Percentiles rank a stretch among this genome's conserved stretches.
phyloP scores from a whole-genome alignment of 225 moss, liverwort and hornwort genomes.

The Thuidium tamariscinum region DNA sequence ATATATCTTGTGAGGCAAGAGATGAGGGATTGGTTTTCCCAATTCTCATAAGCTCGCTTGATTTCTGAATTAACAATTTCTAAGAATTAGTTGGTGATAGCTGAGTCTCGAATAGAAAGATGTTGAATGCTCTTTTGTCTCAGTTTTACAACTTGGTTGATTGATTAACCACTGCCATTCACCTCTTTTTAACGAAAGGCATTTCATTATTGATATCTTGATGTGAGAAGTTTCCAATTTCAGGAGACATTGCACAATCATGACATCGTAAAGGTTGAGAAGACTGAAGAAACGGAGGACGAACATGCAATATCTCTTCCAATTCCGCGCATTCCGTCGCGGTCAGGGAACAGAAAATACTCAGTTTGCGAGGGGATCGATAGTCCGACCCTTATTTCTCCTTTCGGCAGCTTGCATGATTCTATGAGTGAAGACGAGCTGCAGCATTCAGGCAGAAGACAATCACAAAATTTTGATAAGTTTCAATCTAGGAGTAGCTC shows the following conservation, averaged over 20 bases:
- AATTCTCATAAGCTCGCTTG: background rate
- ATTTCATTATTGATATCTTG: background rate
- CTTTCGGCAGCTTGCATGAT: conserved; percentile 6
- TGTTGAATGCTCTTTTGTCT: background rate
- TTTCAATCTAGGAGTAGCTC: conserved; percentile 1
- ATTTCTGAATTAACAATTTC: background rate
- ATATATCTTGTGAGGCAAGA: background rate
- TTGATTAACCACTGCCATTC: background rate
- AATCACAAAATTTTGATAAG: background rate
- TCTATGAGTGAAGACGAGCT: background rate
- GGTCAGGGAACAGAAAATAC: no score
- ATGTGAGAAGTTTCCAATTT: background rate
- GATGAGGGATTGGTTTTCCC: background rate
- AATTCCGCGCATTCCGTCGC: no score
- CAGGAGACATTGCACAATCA: conserved; percentile 53
- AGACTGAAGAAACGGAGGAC: background rate
- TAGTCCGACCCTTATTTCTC: conserved; percentile 2
- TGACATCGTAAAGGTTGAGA: background rate
- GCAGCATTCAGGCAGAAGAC: background rate
- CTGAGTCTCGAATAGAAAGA: background rate
- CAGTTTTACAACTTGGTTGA: background rate
- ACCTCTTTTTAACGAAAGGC: background rate
- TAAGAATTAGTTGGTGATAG: background rate
- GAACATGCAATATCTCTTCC: background rate
- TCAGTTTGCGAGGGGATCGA: no score